phyloP scores from a whole-genome alignment of 1,284 basidiomycete genomes.

The Austroboletus novae-zelandiae region DNA sequence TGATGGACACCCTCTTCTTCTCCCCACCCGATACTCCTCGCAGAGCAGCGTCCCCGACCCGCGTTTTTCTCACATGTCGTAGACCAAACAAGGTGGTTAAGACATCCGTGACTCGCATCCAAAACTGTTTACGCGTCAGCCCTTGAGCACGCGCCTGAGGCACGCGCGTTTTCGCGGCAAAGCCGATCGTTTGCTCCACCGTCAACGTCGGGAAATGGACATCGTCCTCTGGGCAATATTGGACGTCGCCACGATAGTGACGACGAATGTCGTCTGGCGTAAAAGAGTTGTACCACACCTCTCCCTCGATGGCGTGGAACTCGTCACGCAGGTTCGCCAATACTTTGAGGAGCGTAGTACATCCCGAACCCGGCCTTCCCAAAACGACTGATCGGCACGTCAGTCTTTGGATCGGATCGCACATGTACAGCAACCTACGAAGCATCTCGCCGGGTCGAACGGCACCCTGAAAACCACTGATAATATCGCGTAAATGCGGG shows the following conservation, averaged over 20 bases:
- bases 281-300: constrained; percentile 68
- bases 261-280: constrained; percentile 49
- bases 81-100: constrained; percentile 72
- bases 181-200: constrained; percentile 63
- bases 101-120: constrained; percentile 48
- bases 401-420: not conserved
- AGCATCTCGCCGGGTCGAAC: constrained; percentile 63
- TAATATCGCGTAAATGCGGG: constrained; percentile 44
- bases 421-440: constrained; percentile 30
- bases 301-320: constrained; percentile 58
- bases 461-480: constrained; percentile 49
- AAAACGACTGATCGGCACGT: constrained; percentile 46
- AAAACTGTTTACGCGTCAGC: constrained; percentile 47
- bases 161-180: constrained; percentile 61
- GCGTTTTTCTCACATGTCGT: constrained; percentile 53
- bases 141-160: constrained; percentile 48
- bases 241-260: constrained; percentile 64
- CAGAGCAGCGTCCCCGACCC: constrained; percentile 73
- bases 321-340: constrained; percentile 67
- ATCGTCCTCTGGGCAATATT: constrained; percentile 72
- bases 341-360: constrained; percentile 70
- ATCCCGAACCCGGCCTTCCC: constrained; percentile 68
- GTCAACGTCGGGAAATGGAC: constrained; percentile 76
- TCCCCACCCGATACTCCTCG: constrained; percentile 83
- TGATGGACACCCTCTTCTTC: constrained; percentile 68